Base-by-base conservation (phyloP, 805 yeast genomes). In the Pichia nanzhaoensis region DNA sequence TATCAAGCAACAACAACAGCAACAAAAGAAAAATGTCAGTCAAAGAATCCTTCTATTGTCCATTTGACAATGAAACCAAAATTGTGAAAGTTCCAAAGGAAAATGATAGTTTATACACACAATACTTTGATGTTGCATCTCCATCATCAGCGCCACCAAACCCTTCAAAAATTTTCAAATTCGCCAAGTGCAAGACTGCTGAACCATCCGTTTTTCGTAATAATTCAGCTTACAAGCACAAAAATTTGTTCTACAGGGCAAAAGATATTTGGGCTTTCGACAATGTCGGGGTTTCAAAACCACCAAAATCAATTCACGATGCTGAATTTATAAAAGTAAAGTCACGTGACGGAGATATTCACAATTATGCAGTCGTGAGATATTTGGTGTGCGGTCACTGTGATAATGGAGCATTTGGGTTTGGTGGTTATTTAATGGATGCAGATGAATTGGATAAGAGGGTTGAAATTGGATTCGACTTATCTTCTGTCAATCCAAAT, bases 181-280 rank as follows among this genome's bases (percentile, higher is more conserved):
- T 39, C 22, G n/a, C 12, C 21, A 22, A 41, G 17, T 35, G 45
- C 20, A 45, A 36, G 31, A 37, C 45, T n/a, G 14, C 19, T 27
- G 44, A 47, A 31, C 22, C 31, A 14, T 34, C 39, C 7, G 18
- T 20, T 16, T 27, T 16, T n/a, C 19, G 36, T 12, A 4, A 21
- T 14, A 17, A 19, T 5, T 20, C 28, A 33, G 14, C 22, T n/a
- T 19, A 22, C 33, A 5, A 33, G 18, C 13, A 34, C 27, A 19
- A 13, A 10, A 38, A 34, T 34, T 13, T n/a, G 16, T 59, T 78
- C 55, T 66, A 70, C 36, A 55, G 65, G 24, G 65, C 82, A 1
- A 55, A 63, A 2, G 86, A 82, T 54, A 78, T 80, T 43, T 84
- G 93, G 93, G 84, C 77, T 51, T 84, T 84, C 54, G 90, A 84